Conservation (phyloP, 1,284 basidiomycete genomes). For the Amanita bisporigera region DNA sequence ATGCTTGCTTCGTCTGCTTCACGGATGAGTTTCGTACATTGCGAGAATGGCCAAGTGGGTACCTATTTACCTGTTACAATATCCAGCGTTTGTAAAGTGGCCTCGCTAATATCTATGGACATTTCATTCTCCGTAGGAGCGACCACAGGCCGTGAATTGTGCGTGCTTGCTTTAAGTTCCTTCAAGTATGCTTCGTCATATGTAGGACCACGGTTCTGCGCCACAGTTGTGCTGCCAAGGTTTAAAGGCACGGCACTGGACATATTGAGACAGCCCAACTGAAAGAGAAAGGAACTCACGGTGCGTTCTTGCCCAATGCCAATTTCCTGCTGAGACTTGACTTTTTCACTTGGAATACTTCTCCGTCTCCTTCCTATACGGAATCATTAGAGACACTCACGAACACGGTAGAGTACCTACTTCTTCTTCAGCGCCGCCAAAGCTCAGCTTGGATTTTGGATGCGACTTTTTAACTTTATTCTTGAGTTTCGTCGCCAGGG, state of each 20-base stretch:
- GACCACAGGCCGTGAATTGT: constrained; percentile 51
- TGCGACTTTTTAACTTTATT: constrained; percentile 67
- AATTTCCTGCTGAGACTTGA: constrained; percentile 73
- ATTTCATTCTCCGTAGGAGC: constrained; percentile 56
- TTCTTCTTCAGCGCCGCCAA: constrained; percentile 83
- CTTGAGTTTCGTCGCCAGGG: constrained; percentile 68
- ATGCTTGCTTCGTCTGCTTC: constrained; percentile 52
- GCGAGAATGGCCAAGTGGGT: not conserved
- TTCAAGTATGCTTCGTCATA: constrained; percentile 84
- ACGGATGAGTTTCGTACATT: constrained; percentile 12
- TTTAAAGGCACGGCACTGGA: constrained; percentile 44
- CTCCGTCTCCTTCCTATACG: constrained; percentile 58
- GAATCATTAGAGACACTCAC: constrained; percentile 30
- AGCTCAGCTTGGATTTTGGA: constrained; percentile 75
- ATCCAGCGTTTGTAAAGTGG: constrained; percentile 44
- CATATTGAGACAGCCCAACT: not conserved
- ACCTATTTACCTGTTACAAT: constrained; percentile 45
- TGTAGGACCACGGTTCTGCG: constrained; percentile 55
- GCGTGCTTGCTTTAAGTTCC: constrained; percentile 84
- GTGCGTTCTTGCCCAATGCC: constrained; percentile 57
- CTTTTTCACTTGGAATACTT: constrained; percentile 78
- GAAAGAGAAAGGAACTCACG: constrained; percentile 43
- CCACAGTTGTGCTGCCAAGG: constrained; percentile 59
- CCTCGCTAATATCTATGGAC: constrained; percentile 55
- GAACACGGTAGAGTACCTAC: constrained; percentile 49